Evolutionary conservation across 2,329 filamentous ascomycete genomes (phyloP).

Genomic region (Aspergillus sp.): DNA sequence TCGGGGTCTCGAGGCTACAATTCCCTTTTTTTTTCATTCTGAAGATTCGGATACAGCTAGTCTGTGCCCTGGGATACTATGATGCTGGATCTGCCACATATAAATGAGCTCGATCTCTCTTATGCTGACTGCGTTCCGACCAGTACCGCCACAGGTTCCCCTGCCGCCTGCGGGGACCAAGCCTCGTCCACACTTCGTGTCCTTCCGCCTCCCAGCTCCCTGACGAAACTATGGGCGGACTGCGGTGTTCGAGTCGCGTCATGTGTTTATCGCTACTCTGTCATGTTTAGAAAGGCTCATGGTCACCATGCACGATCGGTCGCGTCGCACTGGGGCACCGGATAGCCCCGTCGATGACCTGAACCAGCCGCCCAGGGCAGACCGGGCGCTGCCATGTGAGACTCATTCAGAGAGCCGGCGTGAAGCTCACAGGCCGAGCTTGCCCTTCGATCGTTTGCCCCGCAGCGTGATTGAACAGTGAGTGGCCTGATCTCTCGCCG

Average conservation of each 20-base stretch:
- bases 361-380: neutral
- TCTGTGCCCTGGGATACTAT: too few relatives aligned
- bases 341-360: neutral
- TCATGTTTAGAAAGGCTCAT: neutral
- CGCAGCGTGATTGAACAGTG: conserved; percentile 21
- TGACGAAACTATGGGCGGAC: neutral
- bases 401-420: conserved; percentile 2
- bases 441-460: conserved; percentile 17
- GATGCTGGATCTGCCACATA: too few relatives aligned
- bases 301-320: neutral
- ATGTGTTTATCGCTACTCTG: neutral
- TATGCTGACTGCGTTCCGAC: too few relatives aligned
- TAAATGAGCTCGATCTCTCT: too few relatives aligned
- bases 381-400: conserved; percentile 3
- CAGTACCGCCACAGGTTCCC: neutral
- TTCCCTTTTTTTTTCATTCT: too few relatives aligned
- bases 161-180: neutral
- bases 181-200: neutral
- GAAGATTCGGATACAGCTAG: too few relatives aligned
- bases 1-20: too few relatives aligned
- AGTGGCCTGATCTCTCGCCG: conserved; percentile 8
- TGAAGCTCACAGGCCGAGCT: conserved; percentile 4
- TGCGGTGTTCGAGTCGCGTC: neutral
- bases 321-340: neutral
- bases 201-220: neutral